Evolutionary conservation across 1,284 basidiomycete species (phyloP).

Genomic region (Schizophyllum amplum): DNA sequence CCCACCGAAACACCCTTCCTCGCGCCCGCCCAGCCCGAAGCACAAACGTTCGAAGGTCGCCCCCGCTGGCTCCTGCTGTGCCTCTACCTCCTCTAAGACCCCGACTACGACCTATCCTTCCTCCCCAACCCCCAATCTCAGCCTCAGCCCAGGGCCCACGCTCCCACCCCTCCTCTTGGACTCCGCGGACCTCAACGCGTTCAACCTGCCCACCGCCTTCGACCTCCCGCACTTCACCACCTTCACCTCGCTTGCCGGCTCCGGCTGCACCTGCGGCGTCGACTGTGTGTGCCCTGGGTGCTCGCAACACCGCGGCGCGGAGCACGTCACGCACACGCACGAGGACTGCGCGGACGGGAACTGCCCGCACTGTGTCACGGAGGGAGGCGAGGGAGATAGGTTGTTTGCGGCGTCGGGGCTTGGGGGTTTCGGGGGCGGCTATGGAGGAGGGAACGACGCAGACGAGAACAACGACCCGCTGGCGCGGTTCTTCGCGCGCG

Average conservation of each 20-base stretch:
- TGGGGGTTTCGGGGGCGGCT: constrained; percentile 30
- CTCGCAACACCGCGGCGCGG: constrained; percentile 50
- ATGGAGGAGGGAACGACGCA: not conserved
- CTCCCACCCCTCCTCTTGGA: constrained; percentile 34
- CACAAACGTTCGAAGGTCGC: constrained; percentile 25
- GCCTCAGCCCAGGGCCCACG: constrained; percentile 27
- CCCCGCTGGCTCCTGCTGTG: constrained; percentile 9
- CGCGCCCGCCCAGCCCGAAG: constrained; percentile 17
- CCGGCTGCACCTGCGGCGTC: constrained; percentile 63
- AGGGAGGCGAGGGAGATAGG: not conserved
- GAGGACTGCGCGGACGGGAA: constrained; percentile 45
- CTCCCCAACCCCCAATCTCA: no score
- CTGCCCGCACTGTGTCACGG: constrained; percentile 39
- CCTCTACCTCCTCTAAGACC: not conserved
- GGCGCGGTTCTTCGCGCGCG: constrained; percentile 56
- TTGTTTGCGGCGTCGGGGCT: constrained; percentile 24
- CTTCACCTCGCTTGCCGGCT: constrained; percentile 46
- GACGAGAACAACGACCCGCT: constrained; percentile 19
- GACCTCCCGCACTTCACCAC: constrained; percentile 47
- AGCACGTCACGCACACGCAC: constrained; percentile 34
- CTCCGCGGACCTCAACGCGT: no score
- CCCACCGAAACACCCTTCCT: constrained; percentile 17
- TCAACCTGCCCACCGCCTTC: constrained; percentile 18
- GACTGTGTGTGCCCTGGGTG: constrained; percentile 70
- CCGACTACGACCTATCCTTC: constrained; percentile 1